Evolutionary conservation across 495 filamentous ascomycete species (phyloP).

Genomic region (Penicillium argentinense): DNA sequence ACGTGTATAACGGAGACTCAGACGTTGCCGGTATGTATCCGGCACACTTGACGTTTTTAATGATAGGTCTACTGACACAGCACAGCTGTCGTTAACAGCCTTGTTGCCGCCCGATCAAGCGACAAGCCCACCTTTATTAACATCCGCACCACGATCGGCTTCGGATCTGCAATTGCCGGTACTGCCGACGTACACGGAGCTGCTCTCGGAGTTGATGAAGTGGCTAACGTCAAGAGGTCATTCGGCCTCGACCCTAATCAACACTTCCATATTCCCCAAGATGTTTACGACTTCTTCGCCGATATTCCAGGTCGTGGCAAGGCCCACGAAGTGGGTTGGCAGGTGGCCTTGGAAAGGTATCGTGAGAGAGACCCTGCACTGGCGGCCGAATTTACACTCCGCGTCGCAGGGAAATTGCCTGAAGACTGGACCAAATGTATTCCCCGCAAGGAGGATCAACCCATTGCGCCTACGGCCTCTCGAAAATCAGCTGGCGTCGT

Average conservation of each 20-base stretch:
- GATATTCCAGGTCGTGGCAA: slow-evolving; percentile 35
- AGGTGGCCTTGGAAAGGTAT: neutral
- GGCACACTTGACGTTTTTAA: no score
- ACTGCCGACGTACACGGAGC: neutral
- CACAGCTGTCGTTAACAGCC: neutral
- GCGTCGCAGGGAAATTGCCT: slow-evolving; percentile 40
- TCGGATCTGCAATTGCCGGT: neutral
- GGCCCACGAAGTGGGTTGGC: slow-evolving; percentile 37
- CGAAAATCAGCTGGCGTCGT: neutral
- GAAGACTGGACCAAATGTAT: slow-evolving; percentile 38
- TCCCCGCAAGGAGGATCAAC: slow-evolving; percentile 40
- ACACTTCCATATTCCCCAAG: slow-evolving; percentile 40
- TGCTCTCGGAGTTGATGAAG: neutral
- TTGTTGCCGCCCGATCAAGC: neutral
- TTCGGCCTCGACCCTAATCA: slow-evolving; percentile 41
- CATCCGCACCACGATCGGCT: neutral
- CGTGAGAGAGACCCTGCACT: slow-evolving; percentile 30
- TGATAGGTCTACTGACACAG: no score
- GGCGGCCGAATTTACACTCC: slow-evolving; percentile 39
- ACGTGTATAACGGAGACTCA: neutral
- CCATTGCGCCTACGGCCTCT: slow-evolving; percentile 26
- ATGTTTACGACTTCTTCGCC: slow-evolving; percentile 46
- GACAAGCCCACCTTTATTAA: neutral
- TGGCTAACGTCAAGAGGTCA: slow-evolving; percentile 30
- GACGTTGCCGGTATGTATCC: neutral